Percentiles rank a stretch among this genome's conserved stretches.
phyloP scores from a whole-genome alignment of 1,284 basidiomycete species.

The Cutaneotrichosporon sp. region DNA sequence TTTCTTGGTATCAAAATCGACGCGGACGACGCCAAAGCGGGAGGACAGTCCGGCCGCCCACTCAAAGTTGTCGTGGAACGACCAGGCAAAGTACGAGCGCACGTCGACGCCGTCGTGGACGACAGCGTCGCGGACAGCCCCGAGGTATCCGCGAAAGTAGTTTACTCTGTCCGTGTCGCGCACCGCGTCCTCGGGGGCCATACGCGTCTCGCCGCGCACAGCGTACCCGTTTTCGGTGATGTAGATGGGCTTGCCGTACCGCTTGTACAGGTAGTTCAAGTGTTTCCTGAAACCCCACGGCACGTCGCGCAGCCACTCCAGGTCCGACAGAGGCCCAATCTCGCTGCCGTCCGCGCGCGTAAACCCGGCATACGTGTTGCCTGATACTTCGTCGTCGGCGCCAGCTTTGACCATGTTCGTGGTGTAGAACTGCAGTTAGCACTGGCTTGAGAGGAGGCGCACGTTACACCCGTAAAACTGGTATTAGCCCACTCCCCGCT shows the following conservation, averaged over 20 bases:
- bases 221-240: constrained; percentile 70
- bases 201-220: constrained; percentile 60
- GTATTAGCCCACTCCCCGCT: constrained; percentile 6
- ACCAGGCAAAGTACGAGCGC: constrained; percentile 59
- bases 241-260: constrained; percentile 64
- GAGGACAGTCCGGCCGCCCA: constrained; percentile 50
- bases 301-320: constrained; percentile 40
- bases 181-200: constrained; percentile 54
- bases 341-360: constrained; percentile 54
- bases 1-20: constrained; percentile 60
- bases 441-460: background rate
- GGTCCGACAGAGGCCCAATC: constrained; percentile 59
- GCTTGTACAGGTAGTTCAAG: constrained; percentile 62
- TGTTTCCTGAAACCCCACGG: constrained; percentile 50
- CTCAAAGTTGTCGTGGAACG: constrained; percentile 62
- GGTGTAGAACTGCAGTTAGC: constrained; percentile 64
- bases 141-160: constrained; percentile 63
- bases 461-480: constrained; percentile 33
- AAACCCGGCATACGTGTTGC: constrained; percentile 49
- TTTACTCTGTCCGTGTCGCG: constrained; percentile 59
- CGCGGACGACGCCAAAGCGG: constrained; percentile 37
- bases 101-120: constrained; percentile 61
- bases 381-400: constrained; percentile 56
- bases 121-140: constrained; percentile 57
- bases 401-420: constrained; percentile 58